Conservation (phyloP, 2,329 filamentous ascomycete species). For the Cadophora sp. region DNA sequence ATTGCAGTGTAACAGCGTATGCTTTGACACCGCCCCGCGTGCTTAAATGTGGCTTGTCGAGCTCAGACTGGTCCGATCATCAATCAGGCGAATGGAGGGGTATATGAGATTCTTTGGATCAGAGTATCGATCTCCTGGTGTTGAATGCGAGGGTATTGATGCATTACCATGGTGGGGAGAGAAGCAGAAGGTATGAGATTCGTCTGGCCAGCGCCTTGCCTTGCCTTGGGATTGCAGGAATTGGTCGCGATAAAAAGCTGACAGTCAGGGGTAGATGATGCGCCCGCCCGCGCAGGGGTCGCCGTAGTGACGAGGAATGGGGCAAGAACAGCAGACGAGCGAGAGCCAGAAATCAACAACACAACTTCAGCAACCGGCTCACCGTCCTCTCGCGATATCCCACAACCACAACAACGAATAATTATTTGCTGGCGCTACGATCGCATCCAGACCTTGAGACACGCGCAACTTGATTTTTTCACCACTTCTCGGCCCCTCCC, state of each 20-base stretch:
- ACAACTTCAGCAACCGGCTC: constrained; percentile 2
- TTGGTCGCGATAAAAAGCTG: constrained; percentile 19
- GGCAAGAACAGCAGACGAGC: too few species aligned
- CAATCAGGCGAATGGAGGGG: constrained; percentile 1
- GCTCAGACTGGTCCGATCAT: background rate
- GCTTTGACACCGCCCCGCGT: constrained; percentile 13
- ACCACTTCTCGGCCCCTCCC: constrained; percentile 13
- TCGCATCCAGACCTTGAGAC: constrained; percentile 15
- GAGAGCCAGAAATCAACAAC: background rate
- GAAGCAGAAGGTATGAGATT: background rate
- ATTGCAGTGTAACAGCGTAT: constrained; percentile 14
- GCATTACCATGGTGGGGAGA: constrained; percentile 30
- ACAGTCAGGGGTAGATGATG: constrained; percentile 3
- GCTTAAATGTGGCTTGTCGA: constrained; percentile 3
- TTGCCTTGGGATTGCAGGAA: background rate
- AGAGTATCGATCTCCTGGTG: constrained; percentile 12
- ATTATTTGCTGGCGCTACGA: background rate
- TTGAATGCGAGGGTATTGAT: constrained; percentile 16
- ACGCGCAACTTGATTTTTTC: constrained; percentile 20
- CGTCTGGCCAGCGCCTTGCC: background rate
- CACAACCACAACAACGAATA: background rate
- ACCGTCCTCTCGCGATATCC: background rate
- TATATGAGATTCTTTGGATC: constrained; percentile 12
- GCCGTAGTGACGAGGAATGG: constrained; percentile 32
- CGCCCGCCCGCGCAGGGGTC: constrained; percentile 28